Evolutionary conservation across 495 filamentous ascomycete genomes (phyloP).

Genomic region (Bryoglossum gracile): DNA sequence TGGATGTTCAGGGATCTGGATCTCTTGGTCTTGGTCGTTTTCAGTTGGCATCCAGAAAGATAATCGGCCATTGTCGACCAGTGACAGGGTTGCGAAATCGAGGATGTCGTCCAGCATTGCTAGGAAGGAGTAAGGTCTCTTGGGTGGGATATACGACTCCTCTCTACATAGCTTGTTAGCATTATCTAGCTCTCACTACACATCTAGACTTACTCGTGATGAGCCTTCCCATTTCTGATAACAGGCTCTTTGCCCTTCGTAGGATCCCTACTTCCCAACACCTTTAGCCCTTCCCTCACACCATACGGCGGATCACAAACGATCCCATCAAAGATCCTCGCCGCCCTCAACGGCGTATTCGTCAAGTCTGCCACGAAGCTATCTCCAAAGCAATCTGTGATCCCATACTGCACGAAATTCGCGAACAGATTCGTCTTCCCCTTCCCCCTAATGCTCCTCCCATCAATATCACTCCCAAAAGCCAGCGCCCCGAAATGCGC

Average conservation of each 20-base stretch:
- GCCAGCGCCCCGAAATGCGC: constrained; percentile 80
- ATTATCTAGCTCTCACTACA: neutral
- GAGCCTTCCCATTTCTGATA: constrained; percentile 59
- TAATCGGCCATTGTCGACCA: constrained; percentile 76
- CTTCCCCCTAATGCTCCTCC: constrained; percentile 72
- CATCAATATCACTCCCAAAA: constrained; percentile 88
- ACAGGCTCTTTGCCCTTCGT: constrained; percentile 53
- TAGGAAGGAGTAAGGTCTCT: constrained; percentile 82
- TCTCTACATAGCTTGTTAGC: constrained; percentile 37
- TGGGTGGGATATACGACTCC: constrained; percentile 78
- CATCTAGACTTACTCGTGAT: constrained; percentile 51
- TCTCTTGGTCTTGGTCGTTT: constrained; percentile 62
- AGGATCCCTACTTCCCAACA: constrained; percentile 68
- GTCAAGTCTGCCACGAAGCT: constrained; percentile 82
- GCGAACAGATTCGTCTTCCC: constrained; percentile 43
- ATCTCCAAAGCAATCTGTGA: constrained; percentile 57
- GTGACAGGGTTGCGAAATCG: constrained; percentile 64
- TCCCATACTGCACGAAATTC: constrained; percentile 83
- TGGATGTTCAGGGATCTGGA: constrained; percentile 70
- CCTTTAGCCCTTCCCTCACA: constrained; percentile 85
- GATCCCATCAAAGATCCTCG: constrained; percentile 74
- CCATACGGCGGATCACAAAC: constrained; percentile 98
- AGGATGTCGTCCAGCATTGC: constrained; percentile 87
- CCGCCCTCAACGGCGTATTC: constrained; percentile 66
- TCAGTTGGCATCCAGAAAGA: constrained; percentile 98